A percentile compares a stretch with the other conserved stretches of the same genome.
These are phyloP conservation scores for Fusarium sp. DNA, from an alignment of 2,329 filamentous ascomycete species.

Conservation along the genomic window DNA sequence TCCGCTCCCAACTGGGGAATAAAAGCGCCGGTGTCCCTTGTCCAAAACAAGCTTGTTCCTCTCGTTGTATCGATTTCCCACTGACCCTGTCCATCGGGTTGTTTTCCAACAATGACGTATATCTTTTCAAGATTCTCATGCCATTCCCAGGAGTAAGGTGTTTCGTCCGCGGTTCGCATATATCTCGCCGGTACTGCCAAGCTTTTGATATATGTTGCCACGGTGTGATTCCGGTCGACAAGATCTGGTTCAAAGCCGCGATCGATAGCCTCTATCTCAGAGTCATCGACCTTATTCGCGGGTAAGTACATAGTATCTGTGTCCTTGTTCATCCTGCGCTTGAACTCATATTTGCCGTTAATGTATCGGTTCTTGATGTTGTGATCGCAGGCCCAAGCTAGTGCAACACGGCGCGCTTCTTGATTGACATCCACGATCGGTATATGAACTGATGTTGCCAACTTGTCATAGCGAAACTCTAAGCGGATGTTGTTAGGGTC, in stretches of 20 bases:
- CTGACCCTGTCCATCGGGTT: not conserved
- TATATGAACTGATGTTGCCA: not conserved
- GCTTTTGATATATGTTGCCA: not conserved
- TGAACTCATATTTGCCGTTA: not conserved
- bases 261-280: not conserved
- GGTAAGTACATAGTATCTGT: constrained; percentile 19
- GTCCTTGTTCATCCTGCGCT: not conserved
- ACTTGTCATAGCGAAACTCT: constrained; percentile 5
- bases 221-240: rapidly evolving
- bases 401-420: constrained; percentile 1
- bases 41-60: not conserved
- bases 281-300: not conserved
- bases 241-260: not conserved
- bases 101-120: not conserved
- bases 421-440: constrained; percentile 1
- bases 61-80: constrained; percentile 5
- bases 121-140: not conserved
- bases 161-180: rapidly evolving
- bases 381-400: not conserved
- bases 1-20: not conserved
- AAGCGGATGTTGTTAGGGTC: not conserved
- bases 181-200: not conserved
- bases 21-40: not conserved
- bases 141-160: not conserved
- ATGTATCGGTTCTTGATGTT: not conserved